Evolutionary conservation across 208 protist genomes (phyloP), one percentile per base, ranked within the genome.

Genomic region (Crithidia sp.): DNA sequence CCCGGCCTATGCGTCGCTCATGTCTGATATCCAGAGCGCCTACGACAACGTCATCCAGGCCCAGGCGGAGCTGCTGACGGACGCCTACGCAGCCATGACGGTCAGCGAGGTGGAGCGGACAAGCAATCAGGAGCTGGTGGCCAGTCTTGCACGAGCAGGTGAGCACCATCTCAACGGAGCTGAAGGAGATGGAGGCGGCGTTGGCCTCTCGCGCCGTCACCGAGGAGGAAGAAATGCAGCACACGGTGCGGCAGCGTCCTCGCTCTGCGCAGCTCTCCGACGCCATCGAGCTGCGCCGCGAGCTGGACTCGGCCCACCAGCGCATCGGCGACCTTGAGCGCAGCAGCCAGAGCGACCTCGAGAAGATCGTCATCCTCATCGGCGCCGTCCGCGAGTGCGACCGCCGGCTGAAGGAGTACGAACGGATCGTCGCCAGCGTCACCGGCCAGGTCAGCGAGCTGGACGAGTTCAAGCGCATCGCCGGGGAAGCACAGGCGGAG

Each of bases 41-140:
- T 96, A 96, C 67, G 91, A 96, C 81, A 81, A 87, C 56, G 91
- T 87, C 52, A 85, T 96, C 52, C 86, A 93, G 73, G 81, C 79
- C 3, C 91, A 96, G 77, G 84, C 91, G 17, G 77, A 85, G 72
- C 70, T 89, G 50, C 76, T 94, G n/a, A 74, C 73, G 19, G 79
- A 90, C 47, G 76, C 84, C 36, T 85, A 89, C 70, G 50, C 65
- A 13, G 13, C 71, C 4, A 72, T 77, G 37, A 50, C 59, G 7
- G 43, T 64, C 36, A 55, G 74, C 12, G 37, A 82, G 14, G 60
- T 83, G n/a, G 49, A 52, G 52, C 76, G 77, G 16, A 49, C 57
- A 40, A 52, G 78, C 8, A 61, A 84, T 12, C 41, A 69, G 10
- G 77, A 79, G 14, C 74, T 76, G 7, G 63, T 83, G 7, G 45